These are phyloP conservation scores for Cytospora piceae DNA, from an alignment of 2,329 filamentous ascomycete species.

Conservation along the genomic window DNA sequence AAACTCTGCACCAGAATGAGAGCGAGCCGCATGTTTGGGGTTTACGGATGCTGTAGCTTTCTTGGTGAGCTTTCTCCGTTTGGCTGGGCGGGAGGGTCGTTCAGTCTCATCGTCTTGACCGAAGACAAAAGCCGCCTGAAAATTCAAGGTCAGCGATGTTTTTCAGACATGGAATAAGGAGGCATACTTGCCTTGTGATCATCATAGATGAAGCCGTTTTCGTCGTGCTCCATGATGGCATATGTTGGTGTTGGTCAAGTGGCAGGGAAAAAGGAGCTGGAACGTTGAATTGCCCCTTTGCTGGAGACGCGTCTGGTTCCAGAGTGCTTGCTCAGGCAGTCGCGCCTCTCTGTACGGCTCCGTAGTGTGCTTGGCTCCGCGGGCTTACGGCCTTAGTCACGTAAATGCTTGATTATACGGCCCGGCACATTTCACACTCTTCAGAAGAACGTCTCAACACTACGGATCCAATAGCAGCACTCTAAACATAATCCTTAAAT, in stretches of 20 bases:
- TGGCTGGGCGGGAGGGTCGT: constrained; percentile 50
- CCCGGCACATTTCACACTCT: no score
- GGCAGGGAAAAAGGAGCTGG: not conserved
- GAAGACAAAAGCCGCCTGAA: constrained; percentile 66
- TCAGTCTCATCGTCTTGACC: constrained; percentile 50
- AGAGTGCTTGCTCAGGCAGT: not conserved
- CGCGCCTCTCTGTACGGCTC: not conserved
- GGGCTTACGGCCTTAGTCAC: no score
- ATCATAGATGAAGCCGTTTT: constrained; percentile 42
- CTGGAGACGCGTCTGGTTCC: constrained; percentile 9
- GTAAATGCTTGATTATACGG: no score
- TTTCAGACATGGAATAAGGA: not conserved
- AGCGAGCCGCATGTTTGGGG: constrained; percentile 27
- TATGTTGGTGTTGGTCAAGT: not conserved
- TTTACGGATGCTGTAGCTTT: constrained; percentile 20
- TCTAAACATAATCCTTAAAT: no score
- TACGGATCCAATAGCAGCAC: no score
- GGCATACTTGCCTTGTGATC: constrained; percentile 47
- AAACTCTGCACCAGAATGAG: constrained; percentile 42
- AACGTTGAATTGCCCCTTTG: not conserved
- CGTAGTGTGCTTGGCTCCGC: no score
- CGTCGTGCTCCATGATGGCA: constrained; percentile 21
- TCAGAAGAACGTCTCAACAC: no score
- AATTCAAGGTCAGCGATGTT: constrained; percentile 9
- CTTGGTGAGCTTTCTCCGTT: constrained; percentile 59